phyloP scores from a whole-genome alignment of 192 early-diverging fungal species.

The Podila epigama region DNA sequence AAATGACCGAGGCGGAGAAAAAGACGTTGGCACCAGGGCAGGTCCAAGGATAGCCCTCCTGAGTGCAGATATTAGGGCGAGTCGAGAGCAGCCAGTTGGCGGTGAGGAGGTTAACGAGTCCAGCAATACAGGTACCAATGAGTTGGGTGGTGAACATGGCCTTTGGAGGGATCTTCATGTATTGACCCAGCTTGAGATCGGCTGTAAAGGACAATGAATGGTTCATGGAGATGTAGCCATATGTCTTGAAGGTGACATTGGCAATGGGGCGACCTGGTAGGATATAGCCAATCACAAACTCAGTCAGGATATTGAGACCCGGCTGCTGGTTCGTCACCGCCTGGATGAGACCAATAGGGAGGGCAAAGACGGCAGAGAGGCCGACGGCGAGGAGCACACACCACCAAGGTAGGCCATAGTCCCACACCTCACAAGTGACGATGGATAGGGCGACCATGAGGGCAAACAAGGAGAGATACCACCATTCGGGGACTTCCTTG shows the following conservation, averaged over 20 bases:
- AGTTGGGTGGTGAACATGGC: slow-evolving; percentile 70
- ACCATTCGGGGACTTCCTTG: slow-evolving; percentile 66
- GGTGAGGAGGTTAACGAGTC: slow-evolving; percentile 53
- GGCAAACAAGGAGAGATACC: slow-evolving; percentile 57
- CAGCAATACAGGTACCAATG: slow-evolving; percentile 61
- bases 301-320: slow-evolving; percentile 63
- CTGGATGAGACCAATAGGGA: slow-evolving; percentile 70
- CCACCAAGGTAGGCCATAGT: slow-evolving; percentile 60
- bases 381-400: slow-evolving; percentile 53
- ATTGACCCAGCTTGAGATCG: slow-evolving; percentile 82
- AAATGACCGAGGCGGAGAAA: slow-evolving; percentile 67
- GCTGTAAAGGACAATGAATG: slow-evolving; percentile 77
- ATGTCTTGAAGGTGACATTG: slow-evolving; percentile 72
- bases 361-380: slow-evolving; percentile 51
- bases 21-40: slow-evolving; percentile 61
- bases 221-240: slow-evolving; percentile 65
- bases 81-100: slow-evolving; percentile 57
- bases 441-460: slow-evolving; percentile 49
- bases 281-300: slow-evolving; percentile 66
- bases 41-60: slow-evolving; percentile 54
- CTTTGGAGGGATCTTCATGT: slow-evolving; percentile 77
- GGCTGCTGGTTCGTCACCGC: slow-evolving; percentile 64
- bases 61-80: slow-evolving; percentile 55
- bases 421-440: slow-evolving; percentile 43
- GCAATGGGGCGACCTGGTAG: slow-evolving; percentile 63